A percentile compares a stretch with the other conserved stretches of the same genome.
Conservation (phyloP, 345 rosid genomes). For the Salix arbutifolia region DNA sequence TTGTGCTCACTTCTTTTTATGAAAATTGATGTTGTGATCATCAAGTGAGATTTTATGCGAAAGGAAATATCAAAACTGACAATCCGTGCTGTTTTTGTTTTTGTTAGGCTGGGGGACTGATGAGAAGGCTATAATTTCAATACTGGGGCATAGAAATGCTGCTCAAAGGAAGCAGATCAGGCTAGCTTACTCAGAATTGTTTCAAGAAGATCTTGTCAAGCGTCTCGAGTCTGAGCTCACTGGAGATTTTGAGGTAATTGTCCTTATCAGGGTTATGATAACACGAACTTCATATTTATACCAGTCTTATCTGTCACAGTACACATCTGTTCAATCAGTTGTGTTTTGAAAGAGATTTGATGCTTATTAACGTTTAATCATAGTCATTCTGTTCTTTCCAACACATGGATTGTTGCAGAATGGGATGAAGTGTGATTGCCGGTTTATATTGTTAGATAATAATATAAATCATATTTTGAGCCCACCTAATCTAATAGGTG, state of each 20-base stretch:
- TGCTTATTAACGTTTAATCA: too few relatives aligned
- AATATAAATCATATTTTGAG: too few relatives aligned
- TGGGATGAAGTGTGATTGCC: too few relatives aligned
- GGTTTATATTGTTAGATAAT: too few relatives aligned
- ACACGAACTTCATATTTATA: neutral
- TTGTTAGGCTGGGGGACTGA: slow-evolving; percentile 50
- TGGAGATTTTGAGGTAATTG: slow-evolving; percentile 45
- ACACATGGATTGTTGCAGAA: too few relatives aligned
- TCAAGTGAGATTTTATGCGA: neutral
- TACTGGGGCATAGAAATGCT: slow-evolving; percentile 53
- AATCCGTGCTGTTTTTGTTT: neutral
- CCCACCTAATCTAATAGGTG: too few relatives aligned
- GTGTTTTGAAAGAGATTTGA: too few relatives aligned
- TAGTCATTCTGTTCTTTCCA: too few relatives aligned
- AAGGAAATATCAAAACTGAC: neutral
- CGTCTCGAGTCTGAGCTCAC: slow-evolving; percentile 60
- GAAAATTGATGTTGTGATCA: too few relatives aligned
- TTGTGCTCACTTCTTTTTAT: too few relatives aligned
- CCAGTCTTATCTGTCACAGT: too few relatives aligned
- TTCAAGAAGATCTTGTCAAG: slow-evolving; percentile 50
- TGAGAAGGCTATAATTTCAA: slow-evolving; percentile 40
- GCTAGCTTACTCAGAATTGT: slow-evolving; percentile 36
- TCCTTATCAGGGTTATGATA: neutral
- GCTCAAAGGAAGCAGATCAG: slow-evolving; percentile 52
- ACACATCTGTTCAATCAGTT: too few relatives aligned